Evolutionary conservation across 768 basidiomycete genomes (phyloP), one percentile per base, ranked within the genome.

Genomic region (Tulasnella sp.): DNA sequence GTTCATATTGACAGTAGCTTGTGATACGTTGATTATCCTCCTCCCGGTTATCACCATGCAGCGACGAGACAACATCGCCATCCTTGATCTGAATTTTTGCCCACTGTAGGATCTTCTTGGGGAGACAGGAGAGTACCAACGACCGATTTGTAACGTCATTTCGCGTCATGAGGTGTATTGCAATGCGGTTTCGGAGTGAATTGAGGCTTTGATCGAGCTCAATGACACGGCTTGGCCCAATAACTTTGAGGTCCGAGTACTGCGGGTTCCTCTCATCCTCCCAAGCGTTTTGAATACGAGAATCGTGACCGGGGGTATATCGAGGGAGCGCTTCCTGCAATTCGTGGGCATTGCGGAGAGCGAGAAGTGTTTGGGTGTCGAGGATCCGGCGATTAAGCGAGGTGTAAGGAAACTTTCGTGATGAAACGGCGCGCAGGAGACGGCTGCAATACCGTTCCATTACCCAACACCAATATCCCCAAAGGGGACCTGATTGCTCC

Each of bases 381-480:
- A 39, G 27, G 62, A 77, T 68, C 31, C 76, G 62, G 31, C 31
- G 76, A 24, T 77, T 71, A 27, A 77, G 76, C 8, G 52, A 68
- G 4, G 56, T 24, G 58, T 62, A 72, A n/a, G 78, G 78, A 42
- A 74, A 27, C 78, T 46, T 48, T 3, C 71, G 68, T 18, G 38
- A 39, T 14, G 40, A 31, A 21, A 74, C 40, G 4, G 44, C 31
- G 10, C 42, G 39, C 3, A 48, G 27, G 38, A 74, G 31, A 24
- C 39, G 72, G 44, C 78, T 48, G 46, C 78, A 79, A 46, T 78
- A 73, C 27, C 78, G 68, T n/a, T 79, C 78, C 78, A 79, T 72
- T n/a, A 56, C 44, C 31, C 31, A 79, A 12, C 34, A 38, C 78
- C 78, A 79, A 31, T 40, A 79, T 18, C 36, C 52, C 78, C 78